phyloP scores from a whole-genome alignment of 495 filamentous ascomycete genomes.

The Penicillium herquei region DNA sequence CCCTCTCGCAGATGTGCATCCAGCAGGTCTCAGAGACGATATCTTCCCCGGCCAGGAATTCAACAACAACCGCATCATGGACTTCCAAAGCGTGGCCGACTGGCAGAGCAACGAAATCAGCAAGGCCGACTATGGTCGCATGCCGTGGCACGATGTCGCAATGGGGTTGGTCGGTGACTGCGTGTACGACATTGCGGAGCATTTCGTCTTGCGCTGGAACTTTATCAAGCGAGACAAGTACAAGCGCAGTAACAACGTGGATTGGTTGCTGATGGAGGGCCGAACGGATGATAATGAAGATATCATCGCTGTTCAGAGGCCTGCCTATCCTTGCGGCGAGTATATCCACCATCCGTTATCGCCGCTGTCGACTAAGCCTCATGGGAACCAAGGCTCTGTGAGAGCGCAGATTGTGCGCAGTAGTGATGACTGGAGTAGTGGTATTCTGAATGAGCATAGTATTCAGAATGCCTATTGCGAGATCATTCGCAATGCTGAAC shows the following conservation, averaged over 20 bases:
- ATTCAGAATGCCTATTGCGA: constrained; percentile 93
- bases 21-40: constrained; percentile 75
- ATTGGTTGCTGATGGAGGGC: constrained; percentile 82
- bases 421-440: constrained; percentile 93
- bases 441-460: constrained; percentile 82
- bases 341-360: constrained; percentile 80
- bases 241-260: constrained; percentile 75
- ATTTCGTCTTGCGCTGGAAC: constrained; percentile 96
- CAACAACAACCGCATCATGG: constrained; percentile 94
- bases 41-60: constrained; percentile 96
- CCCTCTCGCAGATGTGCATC: constrained; percentile 82
- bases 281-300: constrained; percentile 77
- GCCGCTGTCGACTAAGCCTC: constrained; percentile 53
- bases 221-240: constrained; percentile 97
- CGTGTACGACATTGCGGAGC: constrained; percentile 93
- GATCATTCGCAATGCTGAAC: constrained; percentile 77
- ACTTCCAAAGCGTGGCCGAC: constrained; percentile 85
- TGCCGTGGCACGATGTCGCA: constrained; percentile 97
- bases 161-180: constrained; percentile 87
- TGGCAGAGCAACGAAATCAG: constrained; percentile 93
- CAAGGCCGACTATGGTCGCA: constrained; percentile 88
- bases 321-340: constrained; percentile 79
- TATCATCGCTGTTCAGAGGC: constrained; percentile 80
- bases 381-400: constrained; percentile 65
- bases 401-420: constrained; percentile 83